These are phyloP conservation scores for Agaricales sp. DNA, from an alignment of 1,284 basidiomycete species.

Conservation along the genomic window DNA sequence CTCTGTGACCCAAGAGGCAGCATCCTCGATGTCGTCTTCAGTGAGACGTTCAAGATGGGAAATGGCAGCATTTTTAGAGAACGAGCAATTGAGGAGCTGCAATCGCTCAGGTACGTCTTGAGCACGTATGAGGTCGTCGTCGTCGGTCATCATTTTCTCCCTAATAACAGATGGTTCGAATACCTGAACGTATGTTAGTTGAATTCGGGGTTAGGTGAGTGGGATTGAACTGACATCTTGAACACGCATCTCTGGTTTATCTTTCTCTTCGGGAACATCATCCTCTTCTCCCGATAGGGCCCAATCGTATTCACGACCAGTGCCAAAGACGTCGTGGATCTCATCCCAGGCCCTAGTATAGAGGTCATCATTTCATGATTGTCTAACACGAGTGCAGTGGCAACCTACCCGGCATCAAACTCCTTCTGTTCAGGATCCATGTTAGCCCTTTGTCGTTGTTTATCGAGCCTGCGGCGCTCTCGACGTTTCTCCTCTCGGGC, in stretches of 20 bases:
- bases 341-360: slow-evolving; percentile 85
- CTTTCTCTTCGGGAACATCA: slow-evolving; percentile 46
- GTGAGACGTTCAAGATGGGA: slow-evolving; percentile 58
- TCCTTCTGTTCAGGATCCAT: slow-evolving; percentile 74
- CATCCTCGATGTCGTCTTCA: slow-evolving; percentile 68
- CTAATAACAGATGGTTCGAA: slow-evolving; percentile 98
- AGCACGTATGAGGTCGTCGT: slow-evolving; percentile 87
- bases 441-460: slow-evolving; percentile 50
- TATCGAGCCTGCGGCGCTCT: slow-evolving; percentile 54
- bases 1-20: slow-evolving; percentile 83
- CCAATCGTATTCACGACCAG: slow-evolving; percentile 96
- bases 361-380: too few species aligned
- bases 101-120: slow-evolving; percentile 94
- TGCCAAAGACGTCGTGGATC: slow-evolving; percentile 94
- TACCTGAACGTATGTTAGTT: slow-evolving; percentile 44
- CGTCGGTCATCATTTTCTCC: slow-evolving; percentile 85
- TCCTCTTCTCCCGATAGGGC: slow-evolving; percentile 78
- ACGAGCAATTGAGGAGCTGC: slow-evolving; percentile 84
- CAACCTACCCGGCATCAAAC: slow-evolving; percentile 75
- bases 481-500: slow-evolving; percentile 65
- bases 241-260: slow-evolving; percentile 73
- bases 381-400: too few species aligned
- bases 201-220: slow-evolving; percentile 4
- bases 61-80: slow-evolving; percentile 60
- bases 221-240: slow-evolving; percentile 62